Conservation (phyloP, 2,329 filamentous ascomycete genomes). For the Leptographium wingfieldii region DNA sequence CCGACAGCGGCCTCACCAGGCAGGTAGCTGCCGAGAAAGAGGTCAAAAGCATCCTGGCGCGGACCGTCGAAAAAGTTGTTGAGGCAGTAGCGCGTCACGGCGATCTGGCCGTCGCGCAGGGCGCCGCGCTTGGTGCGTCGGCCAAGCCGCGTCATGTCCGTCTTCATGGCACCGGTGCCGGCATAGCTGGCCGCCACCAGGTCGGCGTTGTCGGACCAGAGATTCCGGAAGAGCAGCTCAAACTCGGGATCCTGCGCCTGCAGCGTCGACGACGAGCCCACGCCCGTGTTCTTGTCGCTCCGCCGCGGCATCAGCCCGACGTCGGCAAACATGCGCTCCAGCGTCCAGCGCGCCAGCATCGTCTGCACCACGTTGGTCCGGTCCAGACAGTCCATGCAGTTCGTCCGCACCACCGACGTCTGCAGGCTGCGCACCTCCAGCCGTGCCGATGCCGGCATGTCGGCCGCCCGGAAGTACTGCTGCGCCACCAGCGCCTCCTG, state of each 20-base stretch:
- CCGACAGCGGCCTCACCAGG: slow-evolving; percentile 61
- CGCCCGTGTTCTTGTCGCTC: slow-evolving; percentile 39
- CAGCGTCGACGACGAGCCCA: slow-evolving; percentile 30
- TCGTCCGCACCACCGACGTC: slow-evolving; percentile 85
- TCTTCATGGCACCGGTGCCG: slow-evolving; percentile 94
- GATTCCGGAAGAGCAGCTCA: slow-evolving; percentile 84
- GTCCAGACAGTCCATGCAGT: slow-evolving; percentile 98
- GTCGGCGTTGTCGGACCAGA: slow-evolving; percentile 98
- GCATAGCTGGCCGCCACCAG: slow-evolving; percentile 88
- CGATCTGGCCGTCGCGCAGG: slow-evolving; percentile 77
- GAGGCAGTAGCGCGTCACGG: slow-evolving; percentile 73
- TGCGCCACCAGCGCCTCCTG: slow-evolving; percentile 63
- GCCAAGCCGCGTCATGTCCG: slow-evolving; percentile 91
- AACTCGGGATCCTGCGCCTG: slow-evolving; percentile 66
- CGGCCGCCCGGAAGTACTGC: slow-evolving; percentile 84
- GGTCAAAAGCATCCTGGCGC: slow-evolving; percentile 85
- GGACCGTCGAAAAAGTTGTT: slow-evolving; percentile 96
- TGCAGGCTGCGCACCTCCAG: slow-evolving; percentile 74
- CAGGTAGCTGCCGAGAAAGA: slow-evolving; percentile 80
- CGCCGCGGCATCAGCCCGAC: slow-evolving; percentile 61
- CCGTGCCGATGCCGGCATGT: slow-evolving; percentile 61
- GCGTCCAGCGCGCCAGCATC: slow-evolving; percentile 81
- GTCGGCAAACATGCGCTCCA: slow-evolving; percentile 82
- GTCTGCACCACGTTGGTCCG: slow-evolving; percentile 96
- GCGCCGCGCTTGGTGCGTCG: slow-evolving; percentile 75